phyloP scores from a whole-genome alignment of 129 eudicot genomes.

The Flaveria trinervia region DNA sequence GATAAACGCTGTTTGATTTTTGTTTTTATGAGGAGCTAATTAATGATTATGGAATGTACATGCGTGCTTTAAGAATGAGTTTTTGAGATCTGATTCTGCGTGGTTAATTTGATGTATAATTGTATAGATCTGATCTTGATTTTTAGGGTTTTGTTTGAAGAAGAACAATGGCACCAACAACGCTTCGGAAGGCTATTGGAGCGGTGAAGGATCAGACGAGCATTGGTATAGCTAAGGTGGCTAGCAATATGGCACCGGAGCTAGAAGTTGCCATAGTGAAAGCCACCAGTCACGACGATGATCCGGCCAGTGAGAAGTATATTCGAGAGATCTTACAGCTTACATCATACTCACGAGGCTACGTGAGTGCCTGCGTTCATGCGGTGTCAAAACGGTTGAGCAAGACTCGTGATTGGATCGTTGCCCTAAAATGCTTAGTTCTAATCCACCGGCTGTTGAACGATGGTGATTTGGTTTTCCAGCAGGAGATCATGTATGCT shows the following conservation, averaged over 20 bases:
- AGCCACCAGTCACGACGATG: constrained; percentile 82
- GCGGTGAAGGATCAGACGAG: constrained; percentile 86
- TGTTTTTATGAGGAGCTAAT: not conserved
- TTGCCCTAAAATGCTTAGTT: constrained; percentile 66
- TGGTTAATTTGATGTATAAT: not conserved
- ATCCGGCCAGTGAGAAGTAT: constrained; percentile 74
- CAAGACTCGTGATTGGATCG: constrained; percentile 86
- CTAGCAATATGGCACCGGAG: constrained; percentile 80
- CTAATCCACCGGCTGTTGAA: constrained; percentile 54
- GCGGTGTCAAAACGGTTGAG: constrained; percentile 54
- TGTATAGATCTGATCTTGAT: constrained; percentile 19
- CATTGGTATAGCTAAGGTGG: constrained; percentile 69
- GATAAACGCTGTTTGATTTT: not conserved
- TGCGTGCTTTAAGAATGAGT: not conserved
- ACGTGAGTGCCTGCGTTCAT: constrained; percentile 62
- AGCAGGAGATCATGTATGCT: constrained; percentile 76
- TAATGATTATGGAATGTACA: not conserved
- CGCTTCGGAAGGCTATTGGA: constrained; percentile 75
- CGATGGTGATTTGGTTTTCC: constrained; percentile 66
- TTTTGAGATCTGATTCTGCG: constrained; percentile 15
- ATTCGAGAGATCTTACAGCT: constrained; percentile 57
- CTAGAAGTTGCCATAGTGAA: constrained; percentile 74
- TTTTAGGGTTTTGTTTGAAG: constrained; percentile 8
- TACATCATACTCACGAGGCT: constrained; percentile 56
- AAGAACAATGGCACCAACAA: constrained; percentile 51